Evolutionary conservation across 2,329 filamentous ascomycete species (phyloP), one percentile per base, ranked within the genome.

Genomic region (Simplicillium sp.): DNA sequence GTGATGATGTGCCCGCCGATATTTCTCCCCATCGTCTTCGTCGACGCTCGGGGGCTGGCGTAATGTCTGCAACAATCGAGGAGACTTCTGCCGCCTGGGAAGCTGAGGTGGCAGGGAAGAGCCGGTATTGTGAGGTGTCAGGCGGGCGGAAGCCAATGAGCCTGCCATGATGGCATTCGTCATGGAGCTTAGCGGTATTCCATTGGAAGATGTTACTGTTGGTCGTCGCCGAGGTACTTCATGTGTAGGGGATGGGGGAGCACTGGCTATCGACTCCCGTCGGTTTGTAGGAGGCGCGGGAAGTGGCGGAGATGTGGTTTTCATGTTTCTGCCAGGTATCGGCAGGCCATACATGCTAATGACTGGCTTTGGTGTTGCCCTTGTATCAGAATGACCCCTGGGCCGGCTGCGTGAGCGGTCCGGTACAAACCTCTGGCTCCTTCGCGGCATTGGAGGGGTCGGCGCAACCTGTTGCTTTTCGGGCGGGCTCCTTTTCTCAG

Each of bases 151-250:
- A 5, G 85, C 85, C 0, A 89, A 67, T 17, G 80, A 84, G 2
- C 83, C 80, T 2, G 84, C 84, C 51, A 89, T 73, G 43, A 89
- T 87, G 46, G 85, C 85, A 50, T 77, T 77, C 11, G 83, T 80
- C 7, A 89, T 72, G 1, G 79, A 79, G 44, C 81, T 73, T 9
- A 85, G 68, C 1, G 73, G 72, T 20, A 80, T 67, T 39, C 52
- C 62, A 17, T 60, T 55, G 16, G 54, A 46, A 4, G 60, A 59
- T 33, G 52, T 59, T 33, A 49, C 51, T 3, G 46, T 38, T 34
- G 48, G 49, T 28, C 46, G 46, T 29, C 47, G 47, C 3, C 60
- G 57, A 32, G 46, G 51, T 37, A 63, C 46, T 47, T 54, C 43
- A 52, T 62, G 55, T 52, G 66, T 49, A 46, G 62, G 54, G 44